Percentiles rank a stretch among this genome's conserved stretches.
Evolutionary conservation across 192 early-diverging fungal genomes (phyloP).

Genomic region (Kappamyces sp.): DNA sequence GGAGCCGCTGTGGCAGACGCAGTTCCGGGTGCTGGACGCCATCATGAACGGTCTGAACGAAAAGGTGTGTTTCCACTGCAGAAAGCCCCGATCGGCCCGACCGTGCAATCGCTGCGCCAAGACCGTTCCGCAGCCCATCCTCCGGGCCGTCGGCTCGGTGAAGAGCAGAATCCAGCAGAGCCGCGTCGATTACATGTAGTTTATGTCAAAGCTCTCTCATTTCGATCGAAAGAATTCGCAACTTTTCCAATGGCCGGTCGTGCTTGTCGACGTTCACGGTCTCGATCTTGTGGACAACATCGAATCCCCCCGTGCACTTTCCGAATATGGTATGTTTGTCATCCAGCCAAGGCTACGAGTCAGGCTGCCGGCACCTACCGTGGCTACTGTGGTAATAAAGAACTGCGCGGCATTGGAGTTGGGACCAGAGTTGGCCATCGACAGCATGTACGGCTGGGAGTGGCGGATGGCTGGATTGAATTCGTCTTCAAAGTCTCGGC

Average conservation of each 20-base stretch:
- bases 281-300: conserved; percentile 87
- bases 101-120: too few species aligned
- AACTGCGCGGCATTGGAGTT: conserved; percentile 92
- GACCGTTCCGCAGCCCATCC: too few species aligned
- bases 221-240: conserved; percentile 72
- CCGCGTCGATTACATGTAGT: not conserved
- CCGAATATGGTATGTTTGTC: conserved; percentile 98
- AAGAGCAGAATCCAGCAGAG: not conserved
- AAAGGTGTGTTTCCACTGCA: not conserved
- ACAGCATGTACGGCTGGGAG: conserved; percentile 83
- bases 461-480: conserved; percentile 71
- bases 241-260: conserved; percentile 84
- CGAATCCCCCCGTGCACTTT: conserved; percentile 79
- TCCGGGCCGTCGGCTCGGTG: not conserved
- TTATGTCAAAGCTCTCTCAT: conserved; percentile 33
- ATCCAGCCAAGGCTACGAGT: conserved; percentile 81
- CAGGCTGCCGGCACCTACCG: conserved; percentile 47
- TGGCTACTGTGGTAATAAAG: conserved; percentile 88
- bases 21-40: not conserved
- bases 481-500: conserved; percentile 90
- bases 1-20: not conserved
- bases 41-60: conserved; percentile 10
- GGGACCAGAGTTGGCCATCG: conserved; percentile 88
- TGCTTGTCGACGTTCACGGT: conserved; percentile 71
- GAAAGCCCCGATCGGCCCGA: not conserved